phyloP scores from a whole-genome alignment of 2,329 filamentous ascomycete genomes.

The Pseudogymnoascus verrucosus region DNA sequence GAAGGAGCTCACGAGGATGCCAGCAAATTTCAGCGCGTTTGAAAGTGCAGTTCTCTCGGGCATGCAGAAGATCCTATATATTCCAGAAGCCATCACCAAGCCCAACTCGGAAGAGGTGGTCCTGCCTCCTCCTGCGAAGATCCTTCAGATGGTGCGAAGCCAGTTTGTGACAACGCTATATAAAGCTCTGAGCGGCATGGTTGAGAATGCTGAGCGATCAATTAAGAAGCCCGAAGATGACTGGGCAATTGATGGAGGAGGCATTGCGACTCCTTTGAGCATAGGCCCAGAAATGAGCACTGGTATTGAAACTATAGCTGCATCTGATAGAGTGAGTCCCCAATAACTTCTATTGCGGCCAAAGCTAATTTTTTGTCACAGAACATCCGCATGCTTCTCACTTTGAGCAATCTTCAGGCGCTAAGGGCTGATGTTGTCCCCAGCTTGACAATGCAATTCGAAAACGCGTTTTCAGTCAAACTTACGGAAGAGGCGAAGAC shows the following conservation, averaged over 20 bases:
- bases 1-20: conserved; percentile 86
- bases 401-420: conserved; percentile 81
- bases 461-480: conserved; percentile 88
- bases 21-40: conserved; percentile 74
- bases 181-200: conserved; percentile 88
- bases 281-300: conserved; percentile 31
- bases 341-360: neutral
- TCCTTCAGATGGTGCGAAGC: conserved; percentile 81
- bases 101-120: conserved; percentile 70
- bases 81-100: conserved; percentile 75
- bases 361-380: conserved; percentile 32
- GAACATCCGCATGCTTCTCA: conserved; percentile 90
- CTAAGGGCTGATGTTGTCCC: conserved; percentile 78
- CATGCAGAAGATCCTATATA: conserved; percentile 93
- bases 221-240: conserved; percentile 45
- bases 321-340: conserved; percentile 41
- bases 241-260: conserved; percentile 27
- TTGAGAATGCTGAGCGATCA: conserved; percentile 85
- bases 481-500: conserved; percentile 89
- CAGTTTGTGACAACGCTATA: conserved; percentile 93
- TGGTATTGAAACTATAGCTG: conserved; percentile 42
- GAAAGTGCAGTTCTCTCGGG: conserved; percentile 74
- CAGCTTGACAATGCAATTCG: conserved; percentile 83
- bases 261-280: conserved; percentile 25
- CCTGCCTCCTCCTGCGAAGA: conserved; percentile 73